Conservation (phyloP, 768 basidiomycete genomes). For the Hortiboletus flavorubellus region DNA sequence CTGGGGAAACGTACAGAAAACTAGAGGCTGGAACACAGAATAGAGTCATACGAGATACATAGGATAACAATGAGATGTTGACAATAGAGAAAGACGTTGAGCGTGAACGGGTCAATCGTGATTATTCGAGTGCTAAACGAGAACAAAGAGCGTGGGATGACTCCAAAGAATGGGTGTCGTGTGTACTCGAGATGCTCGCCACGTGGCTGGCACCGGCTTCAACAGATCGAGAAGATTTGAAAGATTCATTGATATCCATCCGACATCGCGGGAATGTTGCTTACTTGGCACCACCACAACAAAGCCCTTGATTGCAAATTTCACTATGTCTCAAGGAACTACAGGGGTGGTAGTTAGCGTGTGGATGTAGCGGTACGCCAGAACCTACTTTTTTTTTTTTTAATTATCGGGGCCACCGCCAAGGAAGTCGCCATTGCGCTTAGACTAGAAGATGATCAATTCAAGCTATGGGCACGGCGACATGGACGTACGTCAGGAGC, state of each 20-base stretch:
- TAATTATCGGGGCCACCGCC: neutral
- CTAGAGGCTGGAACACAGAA: neutral
- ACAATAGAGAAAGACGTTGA: neutral
- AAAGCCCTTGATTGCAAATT: too few species aligned
- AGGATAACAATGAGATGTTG: neutral
- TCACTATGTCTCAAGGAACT: neutral
- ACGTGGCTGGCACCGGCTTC: too few species aligned
- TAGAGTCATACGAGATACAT: neutral
- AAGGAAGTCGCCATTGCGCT: too few species aligned
- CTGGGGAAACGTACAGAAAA: too few species aligned
- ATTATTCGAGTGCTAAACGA: neutral
- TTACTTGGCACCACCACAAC: neutral
- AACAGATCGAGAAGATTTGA: too few species aligned
- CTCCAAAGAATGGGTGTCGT: too few species aligned
- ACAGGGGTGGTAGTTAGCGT: neutral
- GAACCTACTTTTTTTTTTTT: neutral
- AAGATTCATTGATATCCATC: neutral
- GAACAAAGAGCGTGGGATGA: neutral
- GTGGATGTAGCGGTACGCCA: too few species aligned
- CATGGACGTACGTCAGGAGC: too few species aligned
- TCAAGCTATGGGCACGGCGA: too few species aligned
- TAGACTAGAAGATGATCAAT: too few species aligned
- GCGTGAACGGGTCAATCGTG: constrained; percentile 1
- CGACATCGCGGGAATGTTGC: neutral
- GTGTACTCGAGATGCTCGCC: too few species aligned